phyloP scores from a whole-genome alignment of 106 monocot genomes.

The Dendrobium officinale region DNA sequence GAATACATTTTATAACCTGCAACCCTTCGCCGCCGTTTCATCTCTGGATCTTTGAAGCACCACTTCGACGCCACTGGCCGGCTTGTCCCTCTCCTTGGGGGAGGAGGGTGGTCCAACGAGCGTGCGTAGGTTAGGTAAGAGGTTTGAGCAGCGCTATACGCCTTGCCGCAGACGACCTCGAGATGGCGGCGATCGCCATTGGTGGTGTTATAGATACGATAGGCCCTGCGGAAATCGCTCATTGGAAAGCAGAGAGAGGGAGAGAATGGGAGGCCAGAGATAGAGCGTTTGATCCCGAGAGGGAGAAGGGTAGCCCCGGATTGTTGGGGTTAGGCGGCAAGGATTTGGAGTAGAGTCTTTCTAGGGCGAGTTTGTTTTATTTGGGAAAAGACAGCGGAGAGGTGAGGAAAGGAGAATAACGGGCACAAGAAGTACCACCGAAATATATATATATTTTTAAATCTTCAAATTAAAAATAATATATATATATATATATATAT shows the following conservation, averaged over 20 bases:
- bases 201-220: not conserved
- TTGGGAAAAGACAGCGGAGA: not conserved
- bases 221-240: not conserved
- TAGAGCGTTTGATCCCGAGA: not conserved
- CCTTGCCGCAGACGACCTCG: slow-evolving; percentile 12
- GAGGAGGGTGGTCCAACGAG: not conserved
- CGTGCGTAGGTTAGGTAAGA: not conserved
- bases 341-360: not conserved
- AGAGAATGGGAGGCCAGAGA: not conserved
- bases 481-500: no score
- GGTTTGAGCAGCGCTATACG: slow-evolving; percentile 2
- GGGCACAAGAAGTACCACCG: no score
- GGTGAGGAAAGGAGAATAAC: not conserved
- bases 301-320: not conserved
- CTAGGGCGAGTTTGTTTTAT: not conserved
- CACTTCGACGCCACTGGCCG: not conserved
- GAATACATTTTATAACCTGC: slow-evolving; percentile 55
- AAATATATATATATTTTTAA: no score
- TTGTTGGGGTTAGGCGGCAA: not conserved
- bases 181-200: slow-evolving; percentile 7
- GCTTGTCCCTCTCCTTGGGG: not conserved
- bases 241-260: not conserved
- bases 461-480: no score
- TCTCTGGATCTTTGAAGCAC: slow-evolving; percentile 56
- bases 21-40: slow-evolving; percentile 48